Percentiles rank a stretch among this genome's conserved stretches.
These are phyloP conservation scores for Aspergillus aculeatinus DNA, from an alignment of 2,329 filamentous ascomycete genomes.

Conservation along the genomic window DNA sequence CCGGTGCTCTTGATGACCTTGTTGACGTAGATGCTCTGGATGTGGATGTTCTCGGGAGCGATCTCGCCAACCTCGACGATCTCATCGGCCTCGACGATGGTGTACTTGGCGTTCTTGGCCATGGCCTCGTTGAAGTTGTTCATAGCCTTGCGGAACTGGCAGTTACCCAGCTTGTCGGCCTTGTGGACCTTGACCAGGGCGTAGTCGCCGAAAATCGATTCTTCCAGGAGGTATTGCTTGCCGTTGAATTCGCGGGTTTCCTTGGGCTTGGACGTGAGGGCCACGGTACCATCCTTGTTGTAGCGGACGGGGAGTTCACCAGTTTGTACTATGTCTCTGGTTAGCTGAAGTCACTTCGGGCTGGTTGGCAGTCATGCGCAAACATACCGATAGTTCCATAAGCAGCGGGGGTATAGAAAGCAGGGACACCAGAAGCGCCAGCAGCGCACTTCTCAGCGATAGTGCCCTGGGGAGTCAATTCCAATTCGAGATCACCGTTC, in stretches of 20 bases:
- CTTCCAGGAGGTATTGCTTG: conserved; percentile 73
- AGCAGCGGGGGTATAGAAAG: conserved; percentile 79
- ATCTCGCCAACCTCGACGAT: conserved; percentile 75
- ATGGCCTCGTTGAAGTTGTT: conserved; percentile 74
- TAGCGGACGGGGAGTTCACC: conserved; percentile 66
- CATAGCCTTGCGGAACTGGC: conserved; percentile 72
- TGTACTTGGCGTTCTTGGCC: conserved; percentile 75
- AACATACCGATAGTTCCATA: conserved; percentile 65
- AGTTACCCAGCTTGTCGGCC: conserved; percentile 75
- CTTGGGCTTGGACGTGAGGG: conserved; percentile 64
- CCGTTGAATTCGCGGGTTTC: conserved; percentile 74
- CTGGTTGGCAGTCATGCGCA: background rate
- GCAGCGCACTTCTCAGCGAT: conserved; percentile 82
- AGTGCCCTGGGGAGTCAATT: conserved; percentile 86
- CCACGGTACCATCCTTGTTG: conserved; percentile 78
- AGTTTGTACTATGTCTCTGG: conserved; percentile 43
- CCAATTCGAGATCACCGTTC: conserved; percentile 77
- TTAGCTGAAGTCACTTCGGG: conserved; percentile 17
- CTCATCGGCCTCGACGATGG: conserved; percentile 82
- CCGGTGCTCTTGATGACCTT: conserved; percentile 73
- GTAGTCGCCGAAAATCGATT: conserved; percentile 71
- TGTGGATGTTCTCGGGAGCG: conserved; percentile 69
- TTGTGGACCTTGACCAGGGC: conserved; percentile 76
- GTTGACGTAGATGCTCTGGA: conserved; percentile 83
- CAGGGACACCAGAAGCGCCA: conserved; percentile 82